Base-by-base conservation (phyloP, 148 eudicot species). In the Diospyros lotus region DNA sequence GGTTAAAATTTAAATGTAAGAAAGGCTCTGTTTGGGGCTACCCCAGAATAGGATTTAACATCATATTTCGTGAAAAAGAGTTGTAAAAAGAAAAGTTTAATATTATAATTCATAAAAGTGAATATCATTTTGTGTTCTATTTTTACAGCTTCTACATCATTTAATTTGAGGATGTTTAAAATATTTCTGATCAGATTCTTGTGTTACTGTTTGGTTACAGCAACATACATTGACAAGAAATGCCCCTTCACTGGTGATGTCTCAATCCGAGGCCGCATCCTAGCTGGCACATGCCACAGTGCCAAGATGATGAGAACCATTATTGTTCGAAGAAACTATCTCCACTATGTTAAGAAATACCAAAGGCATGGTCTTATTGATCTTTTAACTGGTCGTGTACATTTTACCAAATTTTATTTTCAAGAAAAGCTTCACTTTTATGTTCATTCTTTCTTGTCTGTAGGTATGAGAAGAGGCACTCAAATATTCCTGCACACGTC, bases 381-480 rank as follows among this genome's bases (percentile, higher is more conserved):
- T 60, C 4, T 58, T 58, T 58, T 28, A 9, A 17, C 6, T 60
- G 6, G 9, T 18, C 2, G 38, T 28, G 6, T 48, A 6, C 41
- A 42, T 55, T 45, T 45, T 7, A 5, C 17, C 17, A 6, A 5
- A 13, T 7, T 66, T n/a, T 42, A 65, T 54, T 50, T 58, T 66
- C 60, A 15, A 17, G 44, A 9, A 2, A 74, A 17, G 55, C 66
- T 66, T 80, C 78, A 68, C 50, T 41, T 12, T 2, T 17, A 9
- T 75, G 52, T 64, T 50, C 28, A 63, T 40, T 5, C 18, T 52
- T 65, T 50, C 72, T 6, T 39, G 42, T 38, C 66, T 44, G 17
- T 42, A 66, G 72, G 79, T 75, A 82, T 38, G 83, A 82, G 75
- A 82, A 74, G 61, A 79, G 81, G 73, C 78, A 76, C 73, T 76